Base-by-base conservation (phyloP, 192 early-diverging fungal species). In the Dimargaris cristalligena region DNA sequence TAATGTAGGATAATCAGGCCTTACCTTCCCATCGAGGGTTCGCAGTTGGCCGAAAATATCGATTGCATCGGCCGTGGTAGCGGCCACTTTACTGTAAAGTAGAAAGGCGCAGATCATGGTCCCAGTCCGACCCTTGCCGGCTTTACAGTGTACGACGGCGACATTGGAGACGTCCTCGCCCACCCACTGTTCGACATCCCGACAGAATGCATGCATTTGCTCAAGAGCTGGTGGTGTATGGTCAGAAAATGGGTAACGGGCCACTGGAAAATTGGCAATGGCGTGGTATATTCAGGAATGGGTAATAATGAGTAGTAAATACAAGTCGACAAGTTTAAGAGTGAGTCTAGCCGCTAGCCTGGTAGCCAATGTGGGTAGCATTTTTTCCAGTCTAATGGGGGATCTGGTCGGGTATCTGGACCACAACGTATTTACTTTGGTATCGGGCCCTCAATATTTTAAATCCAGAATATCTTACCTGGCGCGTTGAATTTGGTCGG, bases 101-200 rank as follows among this genome's bases (percentile, higher is more conserved):
- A 82, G 64, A 22, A 74, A 66, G 3, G 75, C 45, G 38, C 73
- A 67, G 18, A 80, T 65, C 71, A 82, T 77, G 14, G 73, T 65
- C 10, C 80, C 80, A 16, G 80, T 82, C 6, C 80, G 65, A 4
- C 80, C 80, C 38, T 82, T 82, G 20, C 80, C 80, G n/a, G 80
- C 80, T 51, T 80, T 80, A 59, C 80, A 82, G 54, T 82, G 80
- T 8, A 82, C 64, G 4, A 73, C 78, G 0, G 77, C 75, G 14
- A 76, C 71, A 52, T 82, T 74, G 1, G 59, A 49, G 8, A 62
- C 9, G 8, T 65, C 64, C 16, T 47, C 55, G 4, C 66, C 52
- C 4, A 80, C 33, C 75, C 77, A 82, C 10, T 60, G 60, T 0
- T 67, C 60, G 0, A 74, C 78, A 52, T 80, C 78, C 38, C 67